Base-by-base conservation (phyloP, 768 basidiomycete species). In the Phanerochaete sordida region DNA sequence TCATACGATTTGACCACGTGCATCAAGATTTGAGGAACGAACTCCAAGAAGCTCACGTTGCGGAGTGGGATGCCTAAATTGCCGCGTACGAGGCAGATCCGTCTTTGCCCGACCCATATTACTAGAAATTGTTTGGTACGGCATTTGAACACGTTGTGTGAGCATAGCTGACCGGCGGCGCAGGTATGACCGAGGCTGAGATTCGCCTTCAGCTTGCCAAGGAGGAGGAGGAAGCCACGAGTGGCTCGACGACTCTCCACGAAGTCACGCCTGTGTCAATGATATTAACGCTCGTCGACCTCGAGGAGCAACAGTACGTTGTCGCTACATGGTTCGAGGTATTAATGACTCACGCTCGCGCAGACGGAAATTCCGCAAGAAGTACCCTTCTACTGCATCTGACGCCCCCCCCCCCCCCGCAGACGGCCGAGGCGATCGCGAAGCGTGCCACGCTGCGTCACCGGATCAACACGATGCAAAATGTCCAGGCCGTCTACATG, bases 11-110 rank as follows among this genome's bases (percentile, higher is more conserved):
- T n/a, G n/a, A n/a, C n/a, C n/a, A n/a, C n/a, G n/a, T n/a, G n/a
- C n/a, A n/a, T n/a, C n/a, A n/a, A 15, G 1, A 35, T 21, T 3
- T 43, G 21, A 7, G 61, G 50, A 31, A 24, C 27, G 0, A 45
- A 59, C 6, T 54, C 61, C 4, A 27, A 19, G 1, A 46, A 2
- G 56, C 51, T 1, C 24, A 52, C 3, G 31, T 62, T 8, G 31
- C n/a, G 24, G 37, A 31, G 6, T 75, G 74, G 73, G 65, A 50
- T 4, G 43, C 37, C 3, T 19, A 44, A 13, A 59, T 70, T 4
- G 45, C 62, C 47, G 49, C 52, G 1, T 73, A 70, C 69, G 71
- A 73, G 44, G 24, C 7, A 5, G 69, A 73, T 51, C 52, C 30
- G 0, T 44, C 58, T 8, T 23, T 52, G 27, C 55, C 58, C 13